Evolutionary conservation across 371 early-diverging fungal genomes (phyloP), one percentile per base, ranked within the genome.

Genomic region (Fennellomyces sp.): DNA sequence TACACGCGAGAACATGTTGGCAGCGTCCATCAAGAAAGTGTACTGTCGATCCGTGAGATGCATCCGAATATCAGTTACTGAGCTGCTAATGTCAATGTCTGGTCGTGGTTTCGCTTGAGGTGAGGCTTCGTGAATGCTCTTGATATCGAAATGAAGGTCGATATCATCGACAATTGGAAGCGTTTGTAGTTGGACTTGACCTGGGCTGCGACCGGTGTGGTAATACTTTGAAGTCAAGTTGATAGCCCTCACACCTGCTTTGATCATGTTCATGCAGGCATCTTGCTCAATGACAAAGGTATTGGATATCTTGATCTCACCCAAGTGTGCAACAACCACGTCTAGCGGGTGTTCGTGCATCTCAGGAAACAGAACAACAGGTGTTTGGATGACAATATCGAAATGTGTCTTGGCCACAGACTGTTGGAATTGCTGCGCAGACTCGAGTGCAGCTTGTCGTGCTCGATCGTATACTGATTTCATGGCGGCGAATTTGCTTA

Each of bases 381-480:
- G 99, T 3, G 97, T 88, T 11, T 87, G 79, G 66, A 97, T 86
- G 5, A 82, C 74, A n/a, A 97, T 76, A 61, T 95, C 93, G 69
- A 95, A 94, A 53, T 94, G 92, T 35, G 89, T 88, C 35, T 88
- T 90, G 28, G 88, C 85, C 4, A 79, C 83, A 2, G 80, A 81
- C 42, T 86, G 79, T 17, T 81, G 64, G 3, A 93, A 76, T 50
- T 92, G 89, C 28, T 86, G 82, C 3, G 96, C 94, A 30, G 91
- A 88, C 55, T 94, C 86, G 1, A 90, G 78, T 2, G 97, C 96
- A 0, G 94, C 95, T 53, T 86, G 82, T 0, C 97, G 82, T 2
- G 97, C 99, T 10, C 87, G 78, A 48, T 97, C 97, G 64, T 93
- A 90, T 2, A 95, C 69, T 8, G 83, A 78, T 56, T 96, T 93